Evolutionary conservation across 352 stramenopile species (phyloP).

Genomic region (Stramenopiles sp.): DNA sequence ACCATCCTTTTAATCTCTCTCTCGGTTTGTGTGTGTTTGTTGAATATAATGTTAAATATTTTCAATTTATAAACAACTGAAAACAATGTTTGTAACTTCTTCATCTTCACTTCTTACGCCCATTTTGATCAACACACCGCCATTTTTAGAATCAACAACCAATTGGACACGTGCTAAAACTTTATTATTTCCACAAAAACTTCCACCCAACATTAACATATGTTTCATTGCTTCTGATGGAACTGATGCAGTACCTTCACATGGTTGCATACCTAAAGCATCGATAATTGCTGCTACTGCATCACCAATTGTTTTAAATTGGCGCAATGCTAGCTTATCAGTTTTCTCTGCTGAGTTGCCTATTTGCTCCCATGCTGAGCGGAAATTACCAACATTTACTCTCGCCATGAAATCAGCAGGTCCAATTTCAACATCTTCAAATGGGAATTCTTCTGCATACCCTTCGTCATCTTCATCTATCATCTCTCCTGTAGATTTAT

Average conservation of each 20-base stretch:
- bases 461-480: constrained; percentile 37
- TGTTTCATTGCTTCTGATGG: too few species aligned
- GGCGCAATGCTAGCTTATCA: constrained; percentile 66
- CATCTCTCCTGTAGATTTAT: constrained; percentile 20
- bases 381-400: constrained; percentile 82
- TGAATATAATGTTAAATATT: too few species aligned
- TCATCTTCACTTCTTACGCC: constrained; percentile 78
- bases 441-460: constrained; percentile 93
- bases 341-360: constrained; percentile 79
- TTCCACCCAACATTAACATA: too few species aligned
- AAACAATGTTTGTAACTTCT: constrained; percentile 80
- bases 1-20: too few species aligned
- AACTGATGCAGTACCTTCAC: constrained; percentile 82
- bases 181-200: too few species aligned
- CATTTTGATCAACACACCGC: constrained; percentile 72
- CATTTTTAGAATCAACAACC: too few species aligned
- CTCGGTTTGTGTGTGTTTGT: too few species aligned
- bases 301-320: constrained; percentile 89
- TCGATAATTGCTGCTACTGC: constrained; percentile 81
- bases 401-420: constrained; percentile 92
- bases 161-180: too few species aligned
- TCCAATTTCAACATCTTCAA: constrained; percentile 86
- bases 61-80: constrained; percentile 77
- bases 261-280: constrained; percentile 89
- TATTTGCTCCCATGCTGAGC: constrained; percentile 80